Percentiles rank a stretch among this genome's conserved stretches.
These are phyloP conservation scores for Cercospora sesami DNA, from an alignment of 2,329 filamentous ascomycete species.

Conservation along the genomic window DNA sequence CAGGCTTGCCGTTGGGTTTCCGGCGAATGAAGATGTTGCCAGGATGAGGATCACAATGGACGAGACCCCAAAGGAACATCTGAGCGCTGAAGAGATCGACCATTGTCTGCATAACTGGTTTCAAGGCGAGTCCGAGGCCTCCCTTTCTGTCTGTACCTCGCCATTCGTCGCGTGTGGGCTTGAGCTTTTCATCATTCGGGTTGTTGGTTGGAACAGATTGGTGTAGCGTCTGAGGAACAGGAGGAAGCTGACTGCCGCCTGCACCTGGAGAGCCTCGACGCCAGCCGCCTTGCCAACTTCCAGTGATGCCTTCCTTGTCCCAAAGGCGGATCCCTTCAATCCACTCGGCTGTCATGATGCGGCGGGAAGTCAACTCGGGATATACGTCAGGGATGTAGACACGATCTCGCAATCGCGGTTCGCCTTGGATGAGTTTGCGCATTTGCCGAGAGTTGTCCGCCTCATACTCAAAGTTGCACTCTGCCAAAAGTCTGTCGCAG, in stretches of 20 bases:
- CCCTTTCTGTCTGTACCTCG: constrained; percentile 69
- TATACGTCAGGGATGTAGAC: constrained; percentile 90
- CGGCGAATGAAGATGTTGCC: constrained; percentile 96
- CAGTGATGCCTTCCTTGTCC: constrained; percentile 81
- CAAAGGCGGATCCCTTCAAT: constrained; percentile 91
- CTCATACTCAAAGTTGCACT: constrained; percentile 94
- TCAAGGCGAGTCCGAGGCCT: constrained; percentile 77
- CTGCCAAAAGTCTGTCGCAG: constrained; percentile 82
- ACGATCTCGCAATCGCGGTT: constrained; percentile 71
- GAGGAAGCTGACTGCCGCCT: constrained; percentile 62
- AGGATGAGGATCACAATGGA: constrained; percentile 96
- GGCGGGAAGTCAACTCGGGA: constrained; percentile 74
- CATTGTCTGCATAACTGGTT: constrained; percentile 94
- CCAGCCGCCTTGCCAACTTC: constrained; percentile 75
- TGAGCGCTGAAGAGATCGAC: constrained; percentile 95
- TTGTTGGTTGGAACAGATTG: constrained; percentile 45
- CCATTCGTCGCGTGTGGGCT: constrained; percentile 80
- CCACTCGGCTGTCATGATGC: constrained; percentile 95
- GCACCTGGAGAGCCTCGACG: constrained; percentile 76
- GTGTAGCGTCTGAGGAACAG: constrained; percentile 41
- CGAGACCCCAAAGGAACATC: constrained; percentile 94
- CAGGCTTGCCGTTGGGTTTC: constrained; percentile 74
- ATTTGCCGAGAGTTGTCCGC: constrained; percentile 84
- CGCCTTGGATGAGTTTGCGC: constrained; percentile 71
- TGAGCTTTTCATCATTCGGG: constrained; percentile 62